A percentile compares a stretch with the other conserved stretches of the same genome.
Evolutionary conservation across 108 stramenopile genomes (phyloP).

Genomic region (Pseudonitzschia pungens): DNA sequence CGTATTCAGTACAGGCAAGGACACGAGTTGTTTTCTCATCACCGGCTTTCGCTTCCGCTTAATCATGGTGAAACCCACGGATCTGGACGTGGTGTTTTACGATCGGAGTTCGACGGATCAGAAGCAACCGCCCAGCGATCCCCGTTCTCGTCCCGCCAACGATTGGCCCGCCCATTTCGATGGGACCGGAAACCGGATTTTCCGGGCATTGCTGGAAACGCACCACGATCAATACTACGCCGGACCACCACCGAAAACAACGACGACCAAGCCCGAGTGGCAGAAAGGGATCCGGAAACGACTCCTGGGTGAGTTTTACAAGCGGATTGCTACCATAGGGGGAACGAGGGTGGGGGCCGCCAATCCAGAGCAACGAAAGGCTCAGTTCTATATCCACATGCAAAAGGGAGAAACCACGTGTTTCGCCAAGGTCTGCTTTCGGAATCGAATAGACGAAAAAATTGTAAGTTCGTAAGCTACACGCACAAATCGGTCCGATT

Average conservation of each 20-base stretch:
- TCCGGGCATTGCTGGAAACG: background rate
- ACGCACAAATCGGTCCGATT: background rate
- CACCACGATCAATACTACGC: background rate
- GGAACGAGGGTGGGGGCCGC: background rate
- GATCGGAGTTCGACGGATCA: background rate
- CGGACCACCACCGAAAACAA: background rate
- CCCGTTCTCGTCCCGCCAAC: too few species aligned
- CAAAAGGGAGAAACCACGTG: background rate
- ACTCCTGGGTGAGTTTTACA: background rate
- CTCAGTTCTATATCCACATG: background rate
- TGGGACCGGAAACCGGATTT: background rate
- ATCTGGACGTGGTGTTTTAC: background rate
- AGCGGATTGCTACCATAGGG: background rate
- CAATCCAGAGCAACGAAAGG: background rate
- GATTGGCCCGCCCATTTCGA: background rate
- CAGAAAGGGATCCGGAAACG: background rate
- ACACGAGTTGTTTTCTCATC: too few species aligned
- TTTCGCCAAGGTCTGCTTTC: slow-evolving; percentile 2
- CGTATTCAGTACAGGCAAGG: too few species aligned
- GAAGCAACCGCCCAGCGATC: background rate
- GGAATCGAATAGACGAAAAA: background rate
- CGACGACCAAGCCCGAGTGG: background rate
- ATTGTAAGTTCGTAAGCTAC: background rate
- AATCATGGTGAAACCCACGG: background rate
- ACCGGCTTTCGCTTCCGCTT: too few species aligned